phyloP scores from a whole-genome alignment of 2,329 filamentous ascomycete genomes.

The Cladosporium sphaerospermum region DNA sequence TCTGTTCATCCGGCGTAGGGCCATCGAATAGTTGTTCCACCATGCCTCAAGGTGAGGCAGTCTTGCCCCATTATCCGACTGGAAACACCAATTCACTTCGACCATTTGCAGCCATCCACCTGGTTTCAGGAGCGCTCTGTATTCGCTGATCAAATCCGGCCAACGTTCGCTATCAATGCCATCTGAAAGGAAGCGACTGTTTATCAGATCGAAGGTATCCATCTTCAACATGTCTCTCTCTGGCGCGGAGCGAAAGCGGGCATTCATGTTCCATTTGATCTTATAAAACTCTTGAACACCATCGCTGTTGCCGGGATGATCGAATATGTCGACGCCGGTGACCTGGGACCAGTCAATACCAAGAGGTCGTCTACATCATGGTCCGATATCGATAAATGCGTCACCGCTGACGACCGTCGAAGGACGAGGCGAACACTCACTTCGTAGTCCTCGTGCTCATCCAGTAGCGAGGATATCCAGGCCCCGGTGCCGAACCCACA shows the following conservation, averaged over 20 bases:
- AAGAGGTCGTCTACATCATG: neutral
- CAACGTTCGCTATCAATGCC: neutral
- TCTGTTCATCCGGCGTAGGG: neutral
- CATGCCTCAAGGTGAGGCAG: neutral
- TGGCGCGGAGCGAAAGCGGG: neutral
- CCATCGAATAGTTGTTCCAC: neutral
- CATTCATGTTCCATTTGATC: neutral
- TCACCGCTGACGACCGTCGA: neutral
- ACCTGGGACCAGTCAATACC: neutral
- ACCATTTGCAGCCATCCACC: constrained; percentile 4
- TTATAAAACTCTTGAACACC: neutral
- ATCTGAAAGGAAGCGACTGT: constrained; percentile 1
- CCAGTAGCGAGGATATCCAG: neutral
- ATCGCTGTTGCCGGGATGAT: neutral
- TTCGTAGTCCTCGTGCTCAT: neutral
- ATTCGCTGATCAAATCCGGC: neutral
- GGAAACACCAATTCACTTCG: neutral
- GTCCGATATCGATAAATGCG: neutral
- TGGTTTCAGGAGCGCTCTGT: neutral
- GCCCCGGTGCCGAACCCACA: neutral
- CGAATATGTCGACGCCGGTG: neutral
- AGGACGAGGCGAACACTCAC: neutral
- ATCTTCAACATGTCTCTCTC: neutral
- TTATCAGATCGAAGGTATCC: constrained; percentile 1
- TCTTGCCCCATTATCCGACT: neutral